Evolutionary conservation across 148 eudicot species (phyloP).

Genomic region (Camellia lanceoleosa): DNA sequence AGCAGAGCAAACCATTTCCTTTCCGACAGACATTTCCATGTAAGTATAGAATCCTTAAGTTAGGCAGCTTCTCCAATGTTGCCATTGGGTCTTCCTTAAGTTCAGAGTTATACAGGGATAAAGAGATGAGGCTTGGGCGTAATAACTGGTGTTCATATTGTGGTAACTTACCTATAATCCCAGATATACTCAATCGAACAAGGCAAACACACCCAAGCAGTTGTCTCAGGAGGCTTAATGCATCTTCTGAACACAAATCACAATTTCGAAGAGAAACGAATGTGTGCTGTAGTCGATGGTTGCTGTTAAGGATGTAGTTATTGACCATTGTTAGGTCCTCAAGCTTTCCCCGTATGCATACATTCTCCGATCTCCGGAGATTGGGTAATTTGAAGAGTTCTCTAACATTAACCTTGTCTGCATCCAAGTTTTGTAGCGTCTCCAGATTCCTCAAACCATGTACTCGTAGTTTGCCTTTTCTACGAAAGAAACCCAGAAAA

Average conservation of each 20-base stretch:
- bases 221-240: neutral
- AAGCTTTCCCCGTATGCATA: neutral
- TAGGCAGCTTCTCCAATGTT: conserved; percentile 10
- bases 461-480: neutral
- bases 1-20: conserved; percentile 15
- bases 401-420: neutral
- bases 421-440: conserved; percentile 16
- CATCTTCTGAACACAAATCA: neutral
- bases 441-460: conserved; percentile 17
- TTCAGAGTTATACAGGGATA: neutral
- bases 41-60: conserved; percentile 7
- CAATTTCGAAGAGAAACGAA: rapidly evolving
- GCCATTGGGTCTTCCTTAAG: conserved; percentile 11
- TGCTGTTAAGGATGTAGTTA: neutral
- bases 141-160: neutral
- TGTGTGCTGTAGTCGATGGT: neutral
- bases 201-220: neutral
- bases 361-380: neutral
- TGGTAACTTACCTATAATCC: neutral
- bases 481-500: neutral
- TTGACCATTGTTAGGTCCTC: neutral
- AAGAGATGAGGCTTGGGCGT: neutral
- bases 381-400: neutral
- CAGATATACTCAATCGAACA: neutral
- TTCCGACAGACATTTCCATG: neutral